These are phyloP conservation scores for Rubia yunnanensis DNA, from an alignment of 257 asterid genomes.

Conservation along the genomic window DNA sequence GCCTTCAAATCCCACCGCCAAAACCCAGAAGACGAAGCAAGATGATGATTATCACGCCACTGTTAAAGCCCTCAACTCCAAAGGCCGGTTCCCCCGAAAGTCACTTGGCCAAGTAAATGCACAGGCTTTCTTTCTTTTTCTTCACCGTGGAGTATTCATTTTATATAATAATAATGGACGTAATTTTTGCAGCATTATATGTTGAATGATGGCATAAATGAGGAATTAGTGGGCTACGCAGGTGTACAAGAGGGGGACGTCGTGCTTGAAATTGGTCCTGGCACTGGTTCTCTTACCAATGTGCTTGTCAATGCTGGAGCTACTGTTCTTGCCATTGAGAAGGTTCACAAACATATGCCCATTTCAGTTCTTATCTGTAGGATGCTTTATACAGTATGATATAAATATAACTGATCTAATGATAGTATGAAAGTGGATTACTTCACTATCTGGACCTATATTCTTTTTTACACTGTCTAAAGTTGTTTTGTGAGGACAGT, in stretches of 20 bases:
- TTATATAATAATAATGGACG: slow-evolving; percentile 2
- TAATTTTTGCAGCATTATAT: slow-evolving; percentile 68
- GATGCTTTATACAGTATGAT: too few relatives aligned
- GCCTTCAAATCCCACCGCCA: slow-evolving; percentile 10
- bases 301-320: slow-evolving; percentile 79
- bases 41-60: slow-evolving; percentile 80
- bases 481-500: neutral
- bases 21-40: slow-evolving; percentile 17
- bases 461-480: neutral
- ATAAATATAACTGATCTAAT: neutral
- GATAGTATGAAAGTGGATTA: too few relatives aligned
- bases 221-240: slow-evolving; percentile 64
- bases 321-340: slow-evolving; percentile 85
- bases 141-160: neutral
- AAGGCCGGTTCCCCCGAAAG: slow-evolving; percentile 84
- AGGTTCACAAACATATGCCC: slow-evolving; percentile 31
- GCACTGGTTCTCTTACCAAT: slow-evolving; percentile 93
- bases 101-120: slow-evolving; percentile 77
- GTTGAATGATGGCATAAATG: slow-evolving; percentile 67
- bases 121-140: neutral
- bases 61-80: slow-evolving; percentile 90
- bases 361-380: neutral
- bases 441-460: neutral
- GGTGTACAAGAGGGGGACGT: slow-evolving; percentile 72
- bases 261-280: slow-evolving; percentile 94